Base-by-base conservation (phyloP, 805 yeast genomes). In the Barnettozyma populi region DNA sequence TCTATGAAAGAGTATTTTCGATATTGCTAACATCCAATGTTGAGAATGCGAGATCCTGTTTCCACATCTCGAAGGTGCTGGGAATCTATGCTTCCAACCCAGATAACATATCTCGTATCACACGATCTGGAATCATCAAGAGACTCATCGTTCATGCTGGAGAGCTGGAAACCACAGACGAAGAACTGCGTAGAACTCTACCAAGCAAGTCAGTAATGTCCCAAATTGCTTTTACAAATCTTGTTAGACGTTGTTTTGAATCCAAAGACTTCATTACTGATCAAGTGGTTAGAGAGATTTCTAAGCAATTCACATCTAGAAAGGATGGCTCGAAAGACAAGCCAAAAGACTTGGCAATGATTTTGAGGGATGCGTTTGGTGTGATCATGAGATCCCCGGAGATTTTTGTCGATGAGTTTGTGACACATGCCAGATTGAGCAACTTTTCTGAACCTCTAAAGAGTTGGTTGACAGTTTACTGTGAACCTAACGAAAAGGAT, bases 211-310 rank as follows among this genome's bases (percentile, higher is more conserved):
- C 69, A 2, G 65, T 64, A 52, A 63, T 65, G 49, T 49, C 80
- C 2, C 81, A 79, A 50, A 67, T 73, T 6, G 62, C 78, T 1
- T 68, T 82, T 19, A 70, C 80, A 1, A 68, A 79, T 11, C 66
- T 89, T 31, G 62, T 83, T 1, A 75, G 96, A 60, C 71, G 85
- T 39, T 82, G 90, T 48, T 79, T 83, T 61, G 97, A 90, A 62
- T 75, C 79, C 3, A 61, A 68, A 0, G 73, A 71, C 0, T 66
- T 77, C 11, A 66, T 88, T 5, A 68, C 70, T 25, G 67, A 68
- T 9, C 65, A 76, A 35, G 76, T 87, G 57, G 56, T 66, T 0
- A 67, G 73, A 20, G 89, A 83, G 47, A 60, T 86, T 10, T 61
- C 72, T 4, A 69, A 66, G 23, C 65, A 72, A 27, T 72, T 81